Base-by-base conservation (phyloP, 2,329 filamentous ascomycete species). In the Helicocarpus griseus region DNA sequence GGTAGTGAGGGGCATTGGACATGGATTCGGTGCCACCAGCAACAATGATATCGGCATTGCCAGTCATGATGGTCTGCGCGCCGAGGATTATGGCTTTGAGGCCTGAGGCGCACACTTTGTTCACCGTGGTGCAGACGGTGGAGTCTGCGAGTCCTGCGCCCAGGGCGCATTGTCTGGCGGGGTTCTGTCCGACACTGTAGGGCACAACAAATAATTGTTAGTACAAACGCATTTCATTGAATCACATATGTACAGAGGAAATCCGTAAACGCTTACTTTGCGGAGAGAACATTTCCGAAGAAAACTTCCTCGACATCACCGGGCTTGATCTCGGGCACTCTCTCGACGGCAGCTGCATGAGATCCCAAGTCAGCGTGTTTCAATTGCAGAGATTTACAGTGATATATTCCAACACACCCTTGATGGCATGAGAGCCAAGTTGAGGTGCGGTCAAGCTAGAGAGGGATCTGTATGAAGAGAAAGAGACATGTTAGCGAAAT, bases 61-160 rank as follows among this genome's bases (percentile, higher is more conserved):
- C 91, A 50, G 90, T 95, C 70, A 97, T 89, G 76, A 98, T 98
- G 63, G 91, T 96, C 74, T 97, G 93, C 48, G 91, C 88, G 61
- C 87, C 93, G 55, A 98, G 80, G 59, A 95, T 89, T 66, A 98
- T 85, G 61, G 93, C 88, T 78, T 98, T 98, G 68, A 96, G 77
- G 41, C 86, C 85, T 8, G 90, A 96, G 58, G 93, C 93, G 80
- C 93, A 98, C 68, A 98, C 93, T 78, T 98, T 98, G 85, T 98
- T 98, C 66, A 98, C 82, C 49, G 90, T 95, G 43, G 93, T 98
- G 73, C 85, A 87, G 61, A 94, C 81, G 58, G 86, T 87, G 50
- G 80, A 79, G 57, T 94, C 79, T 50, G 82, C 75, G 58, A 98
- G 87, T 56, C 93, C 93, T 64, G 89, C 93, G 63, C 84, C 82